phyloP scores from a whole-genome alignment of 2,329 filamentous ascomycete genomes.

The Dactylellina sp. region DNA sequence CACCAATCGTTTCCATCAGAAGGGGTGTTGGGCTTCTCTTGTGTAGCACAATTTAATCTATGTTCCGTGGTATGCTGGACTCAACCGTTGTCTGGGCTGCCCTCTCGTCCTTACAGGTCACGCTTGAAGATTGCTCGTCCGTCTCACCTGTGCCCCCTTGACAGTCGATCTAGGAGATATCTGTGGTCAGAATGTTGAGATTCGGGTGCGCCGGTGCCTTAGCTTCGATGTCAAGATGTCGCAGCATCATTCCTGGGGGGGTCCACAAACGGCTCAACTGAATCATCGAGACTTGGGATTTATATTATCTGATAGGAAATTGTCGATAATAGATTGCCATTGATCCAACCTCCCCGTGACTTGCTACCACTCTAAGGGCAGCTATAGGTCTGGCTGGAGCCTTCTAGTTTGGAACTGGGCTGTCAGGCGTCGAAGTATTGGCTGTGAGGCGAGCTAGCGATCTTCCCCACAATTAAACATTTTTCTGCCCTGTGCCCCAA shows the following conservation, averaged over 20 bases:
- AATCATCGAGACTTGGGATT: neutral
- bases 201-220: slow-evolving; percentile 17
- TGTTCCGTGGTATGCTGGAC: too few relatives aligned
- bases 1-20: slow-evolving; percentile 32
- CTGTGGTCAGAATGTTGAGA: neutral
- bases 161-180: slow-evolving; percentile 9
- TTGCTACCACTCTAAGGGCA: neutral
- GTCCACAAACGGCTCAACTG: slow-evolving; percentile 1
- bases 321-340: slow-evolving; percentile 6
- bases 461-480: slow-evolving; percentile 30
- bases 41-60: neutral
- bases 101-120: too few relatives aligned
- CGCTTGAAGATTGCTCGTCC: neutral
- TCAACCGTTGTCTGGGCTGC: too few relatives aligned
- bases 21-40: neutral
- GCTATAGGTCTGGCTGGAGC: slow-evolving; percentile 8
- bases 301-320: neutral
- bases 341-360: slow-evolving; percentile 37
- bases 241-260: neutral
- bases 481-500: slow-evolving; percentile 3
- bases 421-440: slow-evolving; percentile 23
- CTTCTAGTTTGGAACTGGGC: slow-evolving; percentile 13
- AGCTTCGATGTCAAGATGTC: neutral
- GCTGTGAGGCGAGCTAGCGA: slow-evolving; percentile 1
- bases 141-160: slow-evolving; percentile 10